phyloP scores from a whole-genome alignment of 805 yeast genomes.

The Pichia nanzhaoensis region DNA sequence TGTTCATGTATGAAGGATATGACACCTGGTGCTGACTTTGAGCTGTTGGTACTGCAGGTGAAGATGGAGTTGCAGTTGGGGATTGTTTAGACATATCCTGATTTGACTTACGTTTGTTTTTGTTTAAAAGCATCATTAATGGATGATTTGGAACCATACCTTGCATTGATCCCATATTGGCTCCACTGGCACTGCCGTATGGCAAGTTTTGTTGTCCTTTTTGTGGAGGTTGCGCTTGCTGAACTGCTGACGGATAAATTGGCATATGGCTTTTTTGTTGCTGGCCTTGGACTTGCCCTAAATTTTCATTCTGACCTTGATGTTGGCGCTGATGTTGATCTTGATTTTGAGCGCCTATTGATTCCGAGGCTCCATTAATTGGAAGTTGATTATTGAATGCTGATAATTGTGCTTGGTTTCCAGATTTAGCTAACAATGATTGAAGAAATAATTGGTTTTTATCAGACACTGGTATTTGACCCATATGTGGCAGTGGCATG shows the following conservation, averaged over 20 bases:
- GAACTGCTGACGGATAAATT: background rate
- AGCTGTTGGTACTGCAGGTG: background rate
- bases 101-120: conserved; percentile 12
- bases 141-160: conserved; percentile 13
- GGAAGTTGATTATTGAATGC: no score
- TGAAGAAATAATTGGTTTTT: conserved; percentile 2
- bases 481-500: no score
- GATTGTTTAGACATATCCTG: conserved; percentile 6
- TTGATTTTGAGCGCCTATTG: conserved; percentile 3
- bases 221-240: conserved; percentile 2
- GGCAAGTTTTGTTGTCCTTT: conserved; percentile 3
- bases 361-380: no score
- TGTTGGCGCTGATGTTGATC: conserved; percentile 3
- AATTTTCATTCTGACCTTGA: conserved; percentile 5
- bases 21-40: background rate
- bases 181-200: background rate
- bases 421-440: conserved; percentile 1
- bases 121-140: conserved; percentile 13
- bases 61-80: no score
- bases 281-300: conserved; percentile 1
- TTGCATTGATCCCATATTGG: background rate
- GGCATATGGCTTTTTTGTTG: background rate
- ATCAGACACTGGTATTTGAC: background rate
- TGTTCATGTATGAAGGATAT: conserved; percentile 1
- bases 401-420: background rate